Conservation (phyloP, 2,329 filamentous ascomycete genomes). For the Aspergillus tubingensis region DNA sequence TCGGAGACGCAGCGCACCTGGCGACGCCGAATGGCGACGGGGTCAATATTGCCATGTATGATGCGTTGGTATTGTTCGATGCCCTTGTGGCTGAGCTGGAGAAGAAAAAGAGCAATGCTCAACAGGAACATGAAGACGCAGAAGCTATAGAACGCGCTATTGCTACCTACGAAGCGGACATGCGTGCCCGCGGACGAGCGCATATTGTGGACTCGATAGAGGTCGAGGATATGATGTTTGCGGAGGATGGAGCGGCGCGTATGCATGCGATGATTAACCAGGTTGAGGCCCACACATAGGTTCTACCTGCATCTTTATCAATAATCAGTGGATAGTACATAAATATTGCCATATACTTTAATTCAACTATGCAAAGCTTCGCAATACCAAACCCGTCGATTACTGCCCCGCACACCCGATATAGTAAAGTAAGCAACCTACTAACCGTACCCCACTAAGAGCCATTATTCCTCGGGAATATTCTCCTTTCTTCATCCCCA, state of each 20-base stretch:
- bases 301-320: too few species aligned
- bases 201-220: neutral
- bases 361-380: neutral
- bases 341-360: too few species aligned
- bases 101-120: neutral
- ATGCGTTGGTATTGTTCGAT: slow-evolving; percentile 26
- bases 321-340: neutral
- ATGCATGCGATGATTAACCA: neutral
- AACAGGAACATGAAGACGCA: neutral
- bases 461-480: neutral
- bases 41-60: slow-evolving; percentile 34
- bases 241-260: neutral
- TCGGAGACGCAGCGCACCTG: slow-evolving; percentile 35
- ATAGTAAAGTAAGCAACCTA: too few species aligned
- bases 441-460: too few species aligned
- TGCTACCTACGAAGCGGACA: neutral
- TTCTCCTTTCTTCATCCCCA: neutral
- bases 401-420: too few species aligned
- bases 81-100: neutral
- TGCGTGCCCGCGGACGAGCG: neutral
- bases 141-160: neutral
- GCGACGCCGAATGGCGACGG: slow-evolving; percentile 33
- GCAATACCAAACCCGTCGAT: too few species aligned
- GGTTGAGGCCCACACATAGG: too few species aligned
- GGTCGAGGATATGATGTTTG: neutral